Evolutionary conservation across 2,329 filamentous ascomycete species (phyloP), one percentile per base, ranked within the genome.

Genomic region (Emergomyces orientalis): DNA sequence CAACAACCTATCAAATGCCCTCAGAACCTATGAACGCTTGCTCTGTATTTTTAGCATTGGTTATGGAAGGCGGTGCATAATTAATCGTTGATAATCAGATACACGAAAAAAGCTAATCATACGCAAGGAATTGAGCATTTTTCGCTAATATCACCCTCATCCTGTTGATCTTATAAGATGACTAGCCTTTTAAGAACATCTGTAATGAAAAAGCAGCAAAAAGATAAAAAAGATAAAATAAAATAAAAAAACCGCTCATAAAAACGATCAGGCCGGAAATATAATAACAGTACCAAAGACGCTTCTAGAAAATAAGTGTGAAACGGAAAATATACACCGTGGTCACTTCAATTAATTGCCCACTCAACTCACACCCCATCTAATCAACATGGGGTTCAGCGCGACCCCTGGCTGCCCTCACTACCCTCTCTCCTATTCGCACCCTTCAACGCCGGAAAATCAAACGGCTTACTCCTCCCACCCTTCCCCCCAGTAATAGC

Each of bases 361-460:
- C 8, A 8, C 37, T 19, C 30, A 32, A 22, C 30, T 55, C 32
- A 14, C 49, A 2, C 52, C 19, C 11, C 11, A 37, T 37, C 32
- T 9, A 55, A 37, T 55, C 30, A 4, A 55, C 52, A 37, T 30
- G 9, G 2, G n/a, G 32, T 22, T 37, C 52, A 55, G 52, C 52
- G 22, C 30, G 52, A 37, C 2, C 30, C 30, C 25, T 54, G 3
- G 25, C 19, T 9, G 19, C 37, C 25, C 13, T 25, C 39, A 9
- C 22, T 14, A 8, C 27, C 55, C 37, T 58, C 55, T 22, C 22
- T 45, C 57, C 34, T 49, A 27, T 77, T 81, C 9, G 54, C 5
- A 4, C 73, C 79, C 71, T 84, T 85, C 69, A 86, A 71, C 37
- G 74, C 71, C 0, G 85, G 85, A 71, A 87, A 80, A 63, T 75